Base-by-base conservation (phyloP, 176 grass and related monocot species). In the Oryza glumipatula region DNA sequence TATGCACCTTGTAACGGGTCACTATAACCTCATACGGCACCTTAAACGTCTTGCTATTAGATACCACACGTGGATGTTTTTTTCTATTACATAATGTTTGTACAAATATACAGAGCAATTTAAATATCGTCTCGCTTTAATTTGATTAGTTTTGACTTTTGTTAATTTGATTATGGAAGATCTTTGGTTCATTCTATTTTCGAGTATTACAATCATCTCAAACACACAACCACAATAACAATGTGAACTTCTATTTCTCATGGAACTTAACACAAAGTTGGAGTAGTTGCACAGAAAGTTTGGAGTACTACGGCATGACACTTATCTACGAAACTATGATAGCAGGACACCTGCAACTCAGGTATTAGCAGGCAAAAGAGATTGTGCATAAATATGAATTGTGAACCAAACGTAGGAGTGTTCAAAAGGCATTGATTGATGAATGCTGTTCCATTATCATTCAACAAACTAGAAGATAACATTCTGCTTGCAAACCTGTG, bases 401-500 rank as follows among this genome's bases (percentile, higher is more conserved):
- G 11, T 46, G 46, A 81, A 67, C 63, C 28, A 39, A 22, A 16
- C 26, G 52, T 16, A 61, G 58, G 21, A 61, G 8, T 70, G 26
- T 41, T 51, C 22, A 26, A 48, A 35, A 14, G 21, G 15, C 2
- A 38, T 26, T 65, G 19, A 56, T n/a, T 52, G 17, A 52, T 69
- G 52, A 56, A 56, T 56, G 17, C 0, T 21, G 0, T 32, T 32
- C 9, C 60, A 11, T 21, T 60, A 21, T 13, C 16, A 60, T 32
- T 9, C 4, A 60, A 76, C 6, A 2, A 54, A 75, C 11, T 35
- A 47, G 38, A n/a, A 56, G 0, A 56, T 52, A 17, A 22, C 17
- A 71, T 39, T 54, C 15, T 43, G 16, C 22, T 43, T 72, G n/a
- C 66, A 79, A 38, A 91, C 89, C 80, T 91, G 84, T 67, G 72